These are phyloP conservation scores for Ottelia alismoides DNA, from an alignment of 106 monocot genomes.

Conservation along the genomic window DNA sequence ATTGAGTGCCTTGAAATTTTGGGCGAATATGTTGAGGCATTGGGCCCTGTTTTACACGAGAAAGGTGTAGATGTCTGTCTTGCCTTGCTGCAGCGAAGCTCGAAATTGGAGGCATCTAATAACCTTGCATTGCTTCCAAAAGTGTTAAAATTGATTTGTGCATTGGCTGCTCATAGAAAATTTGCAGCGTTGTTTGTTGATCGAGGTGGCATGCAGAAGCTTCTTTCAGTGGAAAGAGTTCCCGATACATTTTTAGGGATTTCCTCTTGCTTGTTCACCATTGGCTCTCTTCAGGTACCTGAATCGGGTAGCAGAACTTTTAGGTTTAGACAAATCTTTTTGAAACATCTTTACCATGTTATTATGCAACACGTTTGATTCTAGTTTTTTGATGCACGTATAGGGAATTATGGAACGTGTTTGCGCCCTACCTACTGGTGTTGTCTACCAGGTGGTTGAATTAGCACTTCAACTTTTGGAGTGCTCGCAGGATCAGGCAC, in stretches of 20 bases:
- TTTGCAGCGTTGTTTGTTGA: constrained; percentile 93
- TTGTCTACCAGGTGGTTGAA: constrained; percentile 61
- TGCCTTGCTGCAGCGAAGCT: constrained; percentile 55
- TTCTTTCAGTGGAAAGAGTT: constrained; percentile 54
- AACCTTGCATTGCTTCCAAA: constrained; percentile 55
- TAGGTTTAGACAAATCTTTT: no score
- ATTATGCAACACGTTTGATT: no score
- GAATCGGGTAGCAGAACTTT: no score
- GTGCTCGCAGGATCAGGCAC: constrained; percentile 80
- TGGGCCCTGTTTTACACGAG: constrained; percentile 88
- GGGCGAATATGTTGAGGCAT: constrained; percentile 94
- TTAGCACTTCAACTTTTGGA: constrained; percentile 84
- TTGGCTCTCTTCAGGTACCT: constrained; percentile 98
- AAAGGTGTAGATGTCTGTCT: constrained; percentile 96
- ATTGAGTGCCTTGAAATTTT: constrained; percentile 82
- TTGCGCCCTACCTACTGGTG: constrained; percentile 65
- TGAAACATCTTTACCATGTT: no score
- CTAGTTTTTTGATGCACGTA: no score
- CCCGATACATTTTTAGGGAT: constrained; percentile 65
- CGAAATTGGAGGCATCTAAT: constrained; percentile 26
- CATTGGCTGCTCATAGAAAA: constrained; percentile 83
- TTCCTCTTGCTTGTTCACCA: constrained; percentile 89
- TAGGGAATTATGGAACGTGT: constrained; percentile 96
- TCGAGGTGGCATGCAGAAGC: constrained; percentile 83
- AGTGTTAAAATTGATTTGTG: constrained; percentile 75